Evolutionary conservation across 768 basidiomycete genomes (phyloP), one percentile per base, ranked within the genome.

Genomic region (Dictyophora rubrovolvata): DNA sequence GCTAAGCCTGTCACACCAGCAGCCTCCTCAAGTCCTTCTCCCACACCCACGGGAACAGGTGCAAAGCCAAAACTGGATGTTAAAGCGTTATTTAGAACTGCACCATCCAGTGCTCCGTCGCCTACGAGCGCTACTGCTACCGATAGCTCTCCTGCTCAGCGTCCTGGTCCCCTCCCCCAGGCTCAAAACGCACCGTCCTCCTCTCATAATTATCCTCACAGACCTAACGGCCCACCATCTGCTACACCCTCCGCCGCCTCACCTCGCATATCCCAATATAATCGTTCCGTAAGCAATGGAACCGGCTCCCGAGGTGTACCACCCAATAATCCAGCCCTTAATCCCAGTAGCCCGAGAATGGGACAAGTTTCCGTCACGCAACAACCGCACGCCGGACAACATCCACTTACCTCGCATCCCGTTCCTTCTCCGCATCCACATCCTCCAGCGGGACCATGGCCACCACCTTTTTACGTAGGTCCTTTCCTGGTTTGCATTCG

Each of bases 241-340:
- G 69, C 55, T 73, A 78, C 77, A 79, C 64, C 74, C 69, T 54
- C 76, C 69, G 75, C 75, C 57, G 77, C 75, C 22, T 17, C 60
- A 1, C 84, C 87, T 47, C 78, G 85, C 53, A 87, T 87, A 68
- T 86, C 86, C 48, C 78, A 78, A 34, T 87, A 82, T 69, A 64
- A 77, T 36, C 81, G 87, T 14, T 74, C 78, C 52, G 76, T 84
- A 70, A 73, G 80, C 5, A 89, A 87, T 65, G 85, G 86, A 48
- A 73, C 67, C 65, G 77, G 75, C 34, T 74, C 79, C 53, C 77
- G 83, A 21, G 76, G 78, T 63, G 65, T 68, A 51, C 72, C 67
- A 55, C 73, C 73, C 56, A 81, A 78, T 69, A 80, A 81, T 10
- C 65, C 71, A 47, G 69, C 68, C 59, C 65, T 67, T 22, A 64